Base-by-base conservation (phyloP, 768 basidiomycete species). In the Udeniomyces megalosporus region DNA sequence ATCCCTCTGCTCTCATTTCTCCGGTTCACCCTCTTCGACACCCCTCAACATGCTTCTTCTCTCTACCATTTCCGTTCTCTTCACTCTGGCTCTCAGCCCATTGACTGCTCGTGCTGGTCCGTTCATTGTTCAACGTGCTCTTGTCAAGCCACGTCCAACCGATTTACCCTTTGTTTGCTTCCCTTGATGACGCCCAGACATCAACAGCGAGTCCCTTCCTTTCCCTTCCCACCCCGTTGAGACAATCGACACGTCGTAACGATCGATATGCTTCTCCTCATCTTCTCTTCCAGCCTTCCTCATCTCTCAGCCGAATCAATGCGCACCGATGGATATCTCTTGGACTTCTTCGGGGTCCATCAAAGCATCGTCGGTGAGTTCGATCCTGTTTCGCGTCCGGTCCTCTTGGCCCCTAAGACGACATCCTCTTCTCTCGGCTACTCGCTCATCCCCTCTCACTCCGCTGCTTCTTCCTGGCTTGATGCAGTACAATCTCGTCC, bases 41-140 rank as follows among this genome's bases (percentile, higher is more conserved):
- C n/a, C n/a, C n/a, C n/a, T 54, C 42, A 45, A 50, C 45, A 3
- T 59, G 56, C 28, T 53, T 56, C 35, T 59, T 58, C 14, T 66
- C 62, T 34, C 56, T 62, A 45, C 46, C 69, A 35, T 68, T 64
- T 31, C 61, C 68, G 8, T 58, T 58, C 28, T 61, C 28, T 28
- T 57, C 70, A 22, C 69, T 53, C 26, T 74, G 75, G 24, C 74
- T 75, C 12, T 72, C 74, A 8, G 73, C 71, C n/a, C 54, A 56
- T 56, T 17, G 46, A 34, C 31, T 70, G 70, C 42, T 66, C 68
- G 17, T 69, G 71, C 26, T 35, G 53, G 35, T 69, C 71, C 65
- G 64, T 67, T 46, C 47, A 71, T n/a, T 66, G 6, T 61, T 45
- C 60, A 48, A 59, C 60, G 10, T 57, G n/a, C 53, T 24, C 66